A percentile compares a stretch with the other conserved stretches of the same genome.
Evolutionary conservation across 192 early-diverging fungal genomes (phyloP).

Genomic region (Hyaloraphidium curvatum): DNA sequence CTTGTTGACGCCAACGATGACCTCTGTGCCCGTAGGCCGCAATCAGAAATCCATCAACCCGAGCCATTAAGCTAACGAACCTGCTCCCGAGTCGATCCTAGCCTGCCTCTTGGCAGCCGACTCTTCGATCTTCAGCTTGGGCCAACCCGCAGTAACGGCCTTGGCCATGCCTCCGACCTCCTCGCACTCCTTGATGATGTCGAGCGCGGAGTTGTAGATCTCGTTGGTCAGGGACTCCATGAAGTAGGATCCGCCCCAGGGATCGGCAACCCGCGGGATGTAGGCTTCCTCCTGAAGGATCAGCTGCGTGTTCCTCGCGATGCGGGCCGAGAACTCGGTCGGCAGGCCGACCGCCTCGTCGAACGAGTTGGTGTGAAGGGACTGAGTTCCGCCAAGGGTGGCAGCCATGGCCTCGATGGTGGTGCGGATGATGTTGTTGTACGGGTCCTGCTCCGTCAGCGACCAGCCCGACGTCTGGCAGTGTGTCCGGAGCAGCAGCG

Average conservation of each 20-base stretch:
- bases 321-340: constrained; percentile 63
- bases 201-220: constrained; percentile 44
- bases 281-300: constrained; percentile 74
- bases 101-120: constrained; percentile 72
- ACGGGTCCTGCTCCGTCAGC: constrained; percentile 78
- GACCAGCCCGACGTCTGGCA: constrained; percentile 87
- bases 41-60: not conserved
- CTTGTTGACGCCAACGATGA: constrained; percentile 84
- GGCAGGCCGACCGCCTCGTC: constrained; percentile 80
- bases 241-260: constrained; percentile 84
- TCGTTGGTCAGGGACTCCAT: constrained; percentile 79
- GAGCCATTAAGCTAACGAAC: constrained; percentile 15
- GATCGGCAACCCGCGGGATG: constrained; percentile 70
- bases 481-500: constrained; percentile 66
- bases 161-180: constrained; percentile 78
- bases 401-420: constrained; percentile 83
- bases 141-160: constrained; percentile 67
- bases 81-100: constrained; percentile 69
- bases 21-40: constrained; percentile 22
- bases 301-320: constrained; percentile 79
- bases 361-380: constrained; percentile 79
- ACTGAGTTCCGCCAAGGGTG: constrained; percentile 78
- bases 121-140: constrained; percentile 75
- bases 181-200: constrained; percentile 63
- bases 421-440: constrained; percentile 76